phyloP scores from a whole-genome alignment of 768 basidiomycete species.

The Lyophyllum atratum region DNA sequence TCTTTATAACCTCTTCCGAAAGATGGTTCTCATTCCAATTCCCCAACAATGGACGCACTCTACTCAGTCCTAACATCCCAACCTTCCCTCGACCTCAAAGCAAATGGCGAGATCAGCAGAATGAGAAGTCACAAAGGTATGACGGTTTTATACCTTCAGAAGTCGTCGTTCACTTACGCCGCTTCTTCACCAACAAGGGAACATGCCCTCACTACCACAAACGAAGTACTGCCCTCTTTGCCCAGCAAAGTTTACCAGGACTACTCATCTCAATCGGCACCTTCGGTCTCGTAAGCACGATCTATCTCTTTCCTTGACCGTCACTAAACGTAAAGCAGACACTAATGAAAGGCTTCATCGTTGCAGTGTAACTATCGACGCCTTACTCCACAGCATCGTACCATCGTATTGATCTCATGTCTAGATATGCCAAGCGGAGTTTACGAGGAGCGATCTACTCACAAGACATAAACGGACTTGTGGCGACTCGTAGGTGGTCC shows the following conservation, averaged over 20 bases:
- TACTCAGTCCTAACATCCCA: constrained; percentile 27
- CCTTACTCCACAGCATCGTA: not conserved
- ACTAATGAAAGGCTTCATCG: constrained; percentile 66
- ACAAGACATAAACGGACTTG: constrained; percentile 74
- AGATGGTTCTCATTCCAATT: constrained; percentile 19
- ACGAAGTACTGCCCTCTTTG: constrained; percentile 69
- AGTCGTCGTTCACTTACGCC: not conserved
- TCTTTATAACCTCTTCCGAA: constrained; percentile 35
- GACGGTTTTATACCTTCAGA: not conserved
- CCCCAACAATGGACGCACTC: constrained; percentile 30
- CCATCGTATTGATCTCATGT: constrained; percentile 16
- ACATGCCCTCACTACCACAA: constrained; percentile 71
- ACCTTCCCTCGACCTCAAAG: constrained; percentile 37
- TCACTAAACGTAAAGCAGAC: constrained; percentile 39
- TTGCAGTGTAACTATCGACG: constrained; percentile 51
- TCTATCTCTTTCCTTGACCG: not conserved
- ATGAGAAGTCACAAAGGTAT: constrained; percentile 46
- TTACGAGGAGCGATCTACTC: constrained; percentile 73
- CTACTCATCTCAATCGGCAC: constrained; percentile 74
- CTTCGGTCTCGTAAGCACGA: constrained; percentile 65
- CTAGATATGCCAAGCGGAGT: constrained; percentile 68
- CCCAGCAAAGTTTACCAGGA: constrained; percentile 73
- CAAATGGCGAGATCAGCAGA: constrained; percentile 43
- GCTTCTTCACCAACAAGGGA: constrained; percentile 38
- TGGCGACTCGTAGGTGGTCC: constrained; percentile 59